Evolutionary conservation across 441 rosid species (phyloP).

Genomic region (Iberis amara): DNA sequence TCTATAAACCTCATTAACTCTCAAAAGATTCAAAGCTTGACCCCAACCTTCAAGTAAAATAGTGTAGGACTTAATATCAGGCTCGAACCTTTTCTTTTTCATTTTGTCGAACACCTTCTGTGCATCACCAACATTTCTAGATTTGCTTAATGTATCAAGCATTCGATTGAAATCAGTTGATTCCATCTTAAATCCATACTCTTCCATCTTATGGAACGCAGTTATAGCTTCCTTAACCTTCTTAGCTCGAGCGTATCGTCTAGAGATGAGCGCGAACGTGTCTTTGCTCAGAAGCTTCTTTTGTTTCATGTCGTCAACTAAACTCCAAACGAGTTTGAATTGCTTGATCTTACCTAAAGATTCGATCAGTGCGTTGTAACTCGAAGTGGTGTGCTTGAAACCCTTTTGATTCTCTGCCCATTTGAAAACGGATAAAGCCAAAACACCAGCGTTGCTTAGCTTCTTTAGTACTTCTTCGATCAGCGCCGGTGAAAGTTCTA

Average conservation of each 20-base stretch:
- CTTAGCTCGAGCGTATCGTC: slow-evolving; percentile 67
- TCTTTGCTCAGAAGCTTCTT: slow-evolving; percentile 51
- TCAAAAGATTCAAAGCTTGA: slow-evolving; percentile 50
- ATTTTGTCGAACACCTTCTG: slow-evolving; percentile 79
- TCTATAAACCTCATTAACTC: slow-evolving; percentile 53
- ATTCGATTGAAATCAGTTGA: slow-evolving; percentile 55
- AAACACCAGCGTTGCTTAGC: slow-evolving; percentile 67
- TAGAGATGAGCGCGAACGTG: slow-evolving; percentile 62
- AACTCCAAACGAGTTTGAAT: slow-evolving; percentile 53
- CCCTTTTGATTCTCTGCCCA: slow-evolving; percentile 74
- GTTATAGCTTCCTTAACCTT: slow-evolving; percentile 61
- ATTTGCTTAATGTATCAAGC: slow-evolving; percentile 59
- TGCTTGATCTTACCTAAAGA: slow-evolving; percentile 81
- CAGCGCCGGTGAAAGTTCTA: slow-evolving; percentile 44
- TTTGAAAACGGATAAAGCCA: slow-evolving; percentile 61
- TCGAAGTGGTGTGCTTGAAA: slow-evolving; percentile 46
- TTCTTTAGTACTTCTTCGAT: slow-evolving; percentile 55
- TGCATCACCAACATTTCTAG: slow-evolving; percentile 59
- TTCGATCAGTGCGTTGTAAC: slow-evolving; percentile 67
- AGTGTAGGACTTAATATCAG: slow-evolving; percentile 63
- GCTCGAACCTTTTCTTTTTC: slow-evolving; percentile 51
- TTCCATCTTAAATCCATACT: slow-evolving; percentile 56
- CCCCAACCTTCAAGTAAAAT: slow-evolving; percentile 92
- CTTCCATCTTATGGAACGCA: slow-evolving; percentile 66
- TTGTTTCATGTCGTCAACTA: slow-evolving; percentile 65